A percentile compares a stretch with the other conserved stretches of the same genome.
These are phyloP conservation scores for Kurtzmaniella quercitrusa DNA, from an alignment of 1,139 yeast genomes.

Conservation along the genomic window DNA sequence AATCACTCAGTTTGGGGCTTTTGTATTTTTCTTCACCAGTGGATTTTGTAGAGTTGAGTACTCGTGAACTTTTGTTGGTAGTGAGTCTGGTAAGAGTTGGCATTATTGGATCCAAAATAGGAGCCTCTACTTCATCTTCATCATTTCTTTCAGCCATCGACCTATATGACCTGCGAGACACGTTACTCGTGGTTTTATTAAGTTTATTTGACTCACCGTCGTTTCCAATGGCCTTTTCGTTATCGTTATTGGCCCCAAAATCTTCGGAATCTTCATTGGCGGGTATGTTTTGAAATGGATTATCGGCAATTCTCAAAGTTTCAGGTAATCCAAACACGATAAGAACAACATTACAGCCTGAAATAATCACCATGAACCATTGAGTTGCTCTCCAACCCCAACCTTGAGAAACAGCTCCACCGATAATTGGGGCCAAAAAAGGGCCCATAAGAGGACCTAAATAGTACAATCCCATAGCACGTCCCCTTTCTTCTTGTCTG, in stretches of 20 bases:
- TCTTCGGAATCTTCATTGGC: background rate
- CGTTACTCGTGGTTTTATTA: constrained; percentile 18
- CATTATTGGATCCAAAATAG: constrained; percentile 34
- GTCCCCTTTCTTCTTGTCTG: constrained; percentile 65
- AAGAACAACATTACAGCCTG: constrained; percentile 50
- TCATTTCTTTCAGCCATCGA: constrained; percentile 4
- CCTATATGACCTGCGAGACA: constrained; percentile 11
- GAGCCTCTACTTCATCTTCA: constrained; percentile 21
- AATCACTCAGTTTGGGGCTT: background rate
- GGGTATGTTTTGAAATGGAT: background rate
- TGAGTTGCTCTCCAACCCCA: constrained; percentile 93
- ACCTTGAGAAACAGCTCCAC: constrained; percentile 66
- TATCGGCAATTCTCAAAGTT: constrained; percentile 59
- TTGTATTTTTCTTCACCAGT: background rate
- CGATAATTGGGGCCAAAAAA: constrained; percentile 72
- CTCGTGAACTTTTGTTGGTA: constrained; percentile 27
- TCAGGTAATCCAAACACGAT: constrained; percentile 67
- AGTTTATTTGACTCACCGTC: constrained; percentile 5
- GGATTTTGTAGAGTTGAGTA: constrained; percentile 5
- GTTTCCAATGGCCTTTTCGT: constrained; percentile 11
- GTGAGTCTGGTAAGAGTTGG: constrained; percentile 35
- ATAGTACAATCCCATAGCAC: constrained; percentile 78
- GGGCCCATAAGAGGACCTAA: constrained; percentile 84
- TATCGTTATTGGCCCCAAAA: constrained; percentile 6
- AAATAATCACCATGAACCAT: constrained; percentile 73